phyloP scores from a whole-genome alignment of 768 basidiomycete genomes.

The Rhodotorula babjevae region DNA sequence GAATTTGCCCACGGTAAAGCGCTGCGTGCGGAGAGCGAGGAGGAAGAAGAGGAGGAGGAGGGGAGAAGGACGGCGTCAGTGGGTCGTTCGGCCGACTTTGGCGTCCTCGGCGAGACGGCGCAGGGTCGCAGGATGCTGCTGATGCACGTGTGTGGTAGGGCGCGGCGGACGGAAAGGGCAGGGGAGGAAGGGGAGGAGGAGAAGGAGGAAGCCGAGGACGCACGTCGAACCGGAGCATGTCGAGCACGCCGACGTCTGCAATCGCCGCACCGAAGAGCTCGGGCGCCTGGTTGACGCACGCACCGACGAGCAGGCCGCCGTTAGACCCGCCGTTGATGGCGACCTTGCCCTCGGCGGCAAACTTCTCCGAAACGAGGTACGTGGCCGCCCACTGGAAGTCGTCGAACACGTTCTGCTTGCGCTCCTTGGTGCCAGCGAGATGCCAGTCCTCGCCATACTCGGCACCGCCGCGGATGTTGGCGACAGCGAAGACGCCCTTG shows the following conservation, averaged over 20 bases:
- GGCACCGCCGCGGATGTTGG: slow-evolving; percentile 60
- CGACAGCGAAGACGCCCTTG: slow-evolving; percentile 59
- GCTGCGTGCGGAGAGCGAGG: slow-evolving; percentile 49
- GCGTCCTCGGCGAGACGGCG: too few species aligned
- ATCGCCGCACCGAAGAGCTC: slow-evolving; percentile 72
- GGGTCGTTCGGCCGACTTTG: too few species aligned
- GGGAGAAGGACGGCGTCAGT: not conserved
- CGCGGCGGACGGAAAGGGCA: too few species aligned
- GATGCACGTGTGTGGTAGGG: too few species aligned
- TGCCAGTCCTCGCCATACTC: slow-evolving; percentile 81
- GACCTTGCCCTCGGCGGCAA: slow-evolving; percentile 64
- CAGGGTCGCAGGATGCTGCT: too few species aligned
- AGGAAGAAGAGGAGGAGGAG: slow-evolving; percentile 10
- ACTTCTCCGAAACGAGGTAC: slow-evolving; percentile 67
- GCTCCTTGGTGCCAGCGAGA: slow-evolving; percentile 62
- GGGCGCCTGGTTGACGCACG: slow-evolving; percentile 74
- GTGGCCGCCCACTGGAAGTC: slow-evolving; percentile 60
- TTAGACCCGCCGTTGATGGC: slow-evolving; percentile 76
- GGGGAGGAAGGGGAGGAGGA: not conserved
- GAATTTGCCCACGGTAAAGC: slow-evolving; percentile 72
- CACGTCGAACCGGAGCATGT: slow-evolving; percentile 63
- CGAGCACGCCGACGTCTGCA: slow-evolving; percentile 75
- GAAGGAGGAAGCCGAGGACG: not conserved
- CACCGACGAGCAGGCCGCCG: slow-evolving; percentile 76
- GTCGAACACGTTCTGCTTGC: slow-evolving; percentile 58